phyloP scores from a whole-genome alignment of 2,329 filamentous ascomycete species.

The Cryoendolithus antarcticus region DNA sequence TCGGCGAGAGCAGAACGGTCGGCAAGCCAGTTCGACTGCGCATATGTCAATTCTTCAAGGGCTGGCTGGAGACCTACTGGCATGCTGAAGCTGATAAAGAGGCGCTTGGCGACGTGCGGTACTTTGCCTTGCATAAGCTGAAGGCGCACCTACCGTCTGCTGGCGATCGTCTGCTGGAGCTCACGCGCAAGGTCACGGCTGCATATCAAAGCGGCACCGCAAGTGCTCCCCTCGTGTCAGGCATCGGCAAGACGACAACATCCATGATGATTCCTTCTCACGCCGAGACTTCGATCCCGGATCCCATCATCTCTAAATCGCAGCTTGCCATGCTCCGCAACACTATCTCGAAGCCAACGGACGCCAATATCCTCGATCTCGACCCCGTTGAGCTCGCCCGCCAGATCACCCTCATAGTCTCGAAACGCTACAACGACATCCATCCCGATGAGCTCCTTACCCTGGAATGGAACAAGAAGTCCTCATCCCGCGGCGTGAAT shows the following conservation, averaged over 20 bases:
- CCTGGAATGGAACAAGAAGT: constrained; percentile 90
- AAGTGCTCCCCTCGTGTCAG: constrained; percentile 51
- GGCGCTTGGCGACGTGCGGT: constrained; percentile 62
- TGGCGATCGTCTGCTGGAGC: constrained; percentile 65
- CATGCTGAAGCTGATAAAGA: constrained; percentile 65
- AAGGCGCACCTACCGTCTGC: constrained; percentile 58
- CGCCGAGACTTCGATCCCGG: constrained; percentile 38
- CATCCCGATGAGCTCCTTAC: constrained; percentile 82
- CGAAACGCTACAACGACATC: constrained; percentile 81
- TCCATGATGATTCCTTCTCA: constrained; percentile 61
- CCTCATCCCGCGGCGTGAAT: constrained; percentile 60
- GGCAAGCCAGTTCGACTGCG: constrained; percentile 73
- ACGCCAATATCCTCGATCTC: constrained; percentile 73
- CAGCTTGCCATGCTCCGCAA: constrained; percentile 60
- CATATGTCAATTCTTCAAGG: constrained; percentile 94
- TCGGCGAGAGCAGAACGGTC: constrained; percentile 62
- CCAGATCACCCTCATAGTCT: constrained; percentile 86
- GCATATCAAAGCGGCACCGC: constrained; percentile 34
- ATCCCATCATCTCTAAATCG: constrained; percentile 59
- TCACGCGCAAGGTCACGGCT: constrained; percentile 64
- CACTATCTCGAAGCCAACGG: constrained; percentile 60
- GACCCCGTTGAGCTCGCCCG: constrained; percentile 82
- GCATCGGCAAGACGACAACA: constrained; percentile 63
- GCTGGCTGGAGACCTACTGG: constrained; percentile 96
- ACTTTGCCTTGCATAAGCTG: constrained; percentile 68